Evolutionary conservation across 2,329 filamentous ascomycete species (phyloP), one percentile per base, ranked within the genome.

Genomic region (Rachicladosporium sp.): DNA sequence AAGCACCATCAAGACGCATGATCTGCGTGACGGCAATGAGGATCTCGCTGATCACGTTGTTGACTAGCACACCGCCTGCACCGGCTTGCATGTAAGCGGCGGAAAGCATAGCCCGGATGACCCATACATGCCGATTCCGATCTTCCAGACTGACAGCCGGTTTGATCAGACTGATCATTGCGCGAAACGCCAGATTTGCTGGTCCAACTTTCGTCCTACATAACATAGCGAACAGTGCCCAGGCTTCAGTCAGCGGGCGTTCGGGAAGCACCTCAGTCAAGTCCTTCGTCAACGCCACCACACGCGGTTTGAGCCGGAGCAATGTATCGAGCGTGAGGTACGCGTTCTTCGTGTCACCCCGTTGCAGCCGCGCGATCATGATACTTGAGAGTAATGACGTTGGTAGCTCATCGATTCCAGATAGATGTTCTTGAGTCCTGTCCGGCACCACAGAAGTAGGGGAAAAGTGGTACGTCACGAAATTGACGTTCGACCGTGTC

Each of bases 251-350:
- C 1, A 68, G 13, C 3, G 69, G 67, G 31, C 69, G 57, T 35
- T 69, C 58, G 13, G 54, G 51, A 31, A 70, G 55, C 46, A 71
- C 66, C 1, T 66, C 38, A 29, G 61, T 60, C 48, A 69, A 66
- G 10, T 35, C 23, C 23, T 27, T 27, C 23, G 23, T 7, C 4
- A 36, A 10, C 7, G n/a, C 31, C 5, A n/a, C 34, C 5, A 4
- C 23, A 27, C 23, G 23, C 2, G 69, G 69, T 42, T 61, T 65
- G 4, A 73, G 55, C 19, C 69, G 60, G 4, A 71, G 50, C 2
- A 59, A 57, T 6, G 66, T 65, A 48, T 74, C 70, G 3, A 73
- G 54, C 3, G 60, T 64, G 11, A 73, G 56, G 43, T 73, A 74
- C 2, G 69, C 66, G 6, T 58, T 61, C 30, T 54, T 60, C 55